Evolutionary conservation across 306 rosid species (phyloP), one percentile per base, ranked within the genome.

Genomic region (Quercus parvula): DNA sequence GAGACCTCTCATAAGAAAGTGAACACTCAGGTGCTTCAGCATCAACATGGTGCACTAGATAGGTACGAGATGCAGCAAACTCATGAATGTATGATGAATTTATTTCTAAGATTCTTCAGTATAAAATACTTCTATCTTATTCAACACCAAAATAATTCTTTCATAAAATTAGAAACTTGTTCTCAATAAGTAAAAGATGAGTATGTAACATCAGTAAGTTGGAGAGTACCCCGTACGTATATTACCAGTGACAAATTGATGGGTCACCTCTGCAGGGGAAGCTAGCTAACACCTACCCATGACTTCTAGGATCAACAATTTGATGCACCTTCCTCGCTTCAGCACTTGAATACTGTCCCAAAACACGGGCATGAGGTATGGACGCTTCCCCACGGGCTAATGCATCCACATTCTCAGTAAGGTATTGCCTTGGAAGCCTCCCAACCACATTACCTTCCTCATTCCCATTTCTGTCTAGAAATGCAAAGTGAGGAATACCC

Each of bases 401-500:
- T 31, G 99, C 94, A 14, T 90, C 91, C 15, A 95, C 92, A 82
- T 95, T 95, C 67, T 95, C 99, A 38, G 86, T 88, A 75, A 95
- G 79, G 69, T 84, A 90, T 81, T 87, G 83, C n/a, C 85, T 81
- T 73, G 99, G 99, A 75, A 95, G 95, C 88, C 92, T 90, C 33
- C 99, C 99, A 5, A 91, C 96, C 5, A 95, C 97, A 58, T 91
- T 93, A 8, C 98, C 99, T 85, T 93, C 98, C 78, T 93, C 99
- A 71, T 95, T 95, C 72, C 97, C 99, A n/a, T 83, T 73, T 81
- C 84, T 90, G 74, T 93, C 99, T 15, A 95, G 93, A 84, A 95
- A 95, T 1, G 98, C 90, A 72, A 95, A 95, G 83, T 95, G 99
- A 17, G 99, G 99, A 81, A 95, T 95, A 66, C 99, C 99, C 90